phyloP scores from a whole-genome alignment of 148 eudicot species.

The Dysphania ambrosioides region DNA sequence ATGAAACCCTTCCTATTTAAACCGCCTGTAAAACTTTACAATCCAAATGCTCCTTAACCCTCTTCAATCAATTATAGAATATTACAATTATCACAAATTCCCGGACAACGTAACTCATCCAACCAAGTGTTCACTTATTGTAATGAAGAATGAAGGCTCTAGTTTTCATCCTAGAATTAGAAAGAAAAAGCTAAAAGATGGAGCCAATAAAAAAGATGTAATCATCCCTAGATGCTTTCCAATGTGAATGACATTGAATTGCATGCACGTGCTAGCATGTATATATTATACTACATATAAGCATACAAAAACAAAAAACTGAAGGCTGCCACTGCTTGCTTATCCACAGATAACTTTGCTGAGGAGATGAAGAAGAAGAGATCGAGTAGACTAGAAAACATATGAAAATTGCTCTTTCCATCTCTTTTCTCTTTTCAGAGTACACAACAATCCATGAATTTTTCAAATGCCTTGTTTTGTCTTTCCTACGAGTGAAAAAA shows the following conservation, averaged over 20 bases:
- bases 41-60: too few relatives aligned
- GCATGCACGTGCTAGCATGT: constrained; percentile 34
- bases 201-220: constrained; percentile 29
- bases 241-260: constrained; percentile 29
- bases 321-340: constrained; percentile 31
- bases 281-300: constrained; percentile 24
- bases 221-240: constrained; percentile 36
- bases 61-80: too few relatives aligned
- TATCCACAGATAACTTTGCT: constrained; percentile 32
- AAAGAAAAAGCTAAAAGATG: constrained; percentile 21
- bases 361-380: constrained; percentile 4
- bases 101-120: background rate
- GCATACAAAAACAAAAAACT: constrained; percentile 34
- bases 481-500: constrained; percentile 27
- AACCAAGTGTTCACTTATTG: background rate
- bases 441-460: constrained; percentile 31
- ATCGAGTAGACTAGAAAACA: constrained; percentile 7
- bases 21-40: too few relatives aligned
- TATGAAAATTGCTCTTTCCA: constrained; percentile 26
- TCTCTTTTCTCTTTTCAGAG: constrained; percentile 10
- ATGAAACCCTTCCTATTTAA: too few relatives aligned
- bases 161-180: background rate
- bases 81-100: too few relatives aligned
- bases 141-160: background rate
- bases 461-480: constrained; percentile 26